phyloP scores from a whole-genome alignment of 805 yeast species.

The Suhomyces emberorum region DNA sequence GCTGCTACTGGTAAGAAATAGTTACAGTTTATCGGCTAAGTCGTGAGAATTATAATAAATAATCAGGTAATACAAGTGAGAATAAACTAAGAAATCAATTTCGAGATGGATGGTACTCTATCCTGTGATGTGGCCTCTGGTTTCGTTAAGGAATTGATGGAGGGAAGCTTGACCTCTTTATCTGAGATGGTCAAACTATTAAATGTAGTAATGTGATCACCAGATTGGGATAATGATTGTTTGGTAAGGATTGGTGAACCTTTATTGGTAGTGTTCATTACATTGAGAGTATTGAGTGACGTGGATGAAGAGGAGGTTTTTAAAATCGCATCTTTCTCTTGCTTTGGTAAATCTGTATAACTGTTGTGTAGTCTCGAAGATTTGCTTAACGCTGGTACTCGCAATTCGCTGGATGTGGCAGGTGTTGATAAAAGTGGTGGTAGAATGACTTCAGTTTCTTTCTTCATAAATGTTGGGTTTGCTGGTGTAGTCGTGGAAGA shows the following conservation, averaged over 20 bases:
- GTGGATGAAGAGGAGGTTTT: background rate
- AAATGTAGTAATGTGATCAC: constrained; percentile 9
- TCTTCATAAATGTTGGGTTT: background rate
- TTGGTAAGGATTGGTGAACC: constrained; percentile 2
- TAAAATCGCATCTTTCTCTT: background rate
- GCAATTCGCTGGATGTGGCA: constrained; percentile 2
- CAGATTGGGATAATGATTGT: background rate
- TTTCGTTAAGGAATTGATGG: constrained; percentile 5
- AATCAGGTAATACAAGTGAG: constrained; percentile 1
- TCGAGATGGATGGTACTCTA: constrained; percentile 12
- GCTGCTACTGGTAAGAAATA: constrained; percentile 1
- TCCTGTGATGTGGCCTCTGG: constrained; percentile 3
- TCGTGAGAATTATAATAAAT: constrained; percentile 2
- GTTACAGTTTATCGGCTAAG: background rate
- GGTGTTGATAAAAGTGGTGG: constrained; percentile 2
- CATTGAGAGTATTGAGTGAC: background rate
- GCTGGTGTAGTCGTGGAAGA: background rate
- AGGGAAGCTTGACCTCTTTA: constrained; percentile 10
- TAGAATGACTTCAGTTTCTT: background rate
- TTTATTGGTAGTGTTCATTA: background rate
- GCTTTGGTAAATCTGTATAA: constrained; percentile 2
- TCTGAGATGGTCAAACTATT: constrained; percentile 10
- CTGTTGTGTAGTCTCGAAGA: constrained; percentile 2
- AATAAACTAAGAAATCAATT: constrained; percentile 1
- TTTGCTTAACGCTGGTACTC: constrained; percentile 3